Base-by-base conservation (phyloP, 352 stramenopile genomes). In the Phytophthora crassamura region DNA sequence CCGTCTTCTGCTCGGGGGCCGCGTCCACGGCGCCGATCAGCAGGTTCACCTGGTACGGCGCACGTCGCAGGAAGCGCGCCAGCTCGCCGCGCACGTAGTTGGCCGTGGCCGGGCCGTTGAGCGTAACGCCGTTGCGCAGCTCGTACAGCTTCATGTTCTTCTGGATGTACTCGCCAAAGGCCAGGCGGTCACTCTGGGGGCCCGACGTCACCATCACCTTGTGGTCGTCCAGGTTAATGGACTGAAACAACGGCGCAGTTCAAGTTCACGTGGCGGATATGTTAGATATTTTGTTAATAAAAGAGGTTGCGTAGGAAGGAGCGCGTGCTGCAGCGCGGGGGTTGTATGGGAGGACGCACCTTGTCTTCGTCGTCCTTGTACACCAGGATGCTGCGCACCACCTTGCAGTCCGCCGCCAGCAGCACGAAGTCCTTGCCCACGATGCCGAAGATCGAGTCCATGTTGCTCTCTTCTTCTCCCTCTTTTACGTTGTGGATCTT, bases 351-450 rank as follows among this genome's bases (percentile, higher is more conserved):
- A 12, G 20, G 2, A 58, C 61, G 67, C 64, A 97, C 91, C 81
- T 98, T 98, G 69, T 98, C 91, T 73, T 97, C 84, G 57, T 97
- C 88, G 59, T 94, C 91, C 66, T 97, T 96, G 83, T 97, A 98
- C 46, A 98, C 90, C 48, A 98, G 75, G 64, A 98, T 97, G 30
- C 90, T 97, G 60, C 90, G 89, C 63, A 61, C 91, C 34, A 96
- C 89, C 67, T 97, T 96, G 59, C 84, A 88, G 78, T 98, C 91
- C 14, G 91, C 91, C 6, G 86, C 91, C 48, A 98, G 74, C 60
- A 98, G 80, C 69, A 97, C 91, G 71, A 97, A 98, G 65, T 95
- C 89, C 70, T 96, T 96, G 51, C 89, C 89, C 38, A 96, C 89
- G 74, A 96, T 85, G 51, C 89, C 89, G 65, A 96, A 95, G 63